Percentiles rank a stretch among this genome's conserved stretches.
These are phyloP conservation scores for Populus hybrid DNA, from an alignment of 441 rosid genomes.

Conservation along the genomic window DNA sequence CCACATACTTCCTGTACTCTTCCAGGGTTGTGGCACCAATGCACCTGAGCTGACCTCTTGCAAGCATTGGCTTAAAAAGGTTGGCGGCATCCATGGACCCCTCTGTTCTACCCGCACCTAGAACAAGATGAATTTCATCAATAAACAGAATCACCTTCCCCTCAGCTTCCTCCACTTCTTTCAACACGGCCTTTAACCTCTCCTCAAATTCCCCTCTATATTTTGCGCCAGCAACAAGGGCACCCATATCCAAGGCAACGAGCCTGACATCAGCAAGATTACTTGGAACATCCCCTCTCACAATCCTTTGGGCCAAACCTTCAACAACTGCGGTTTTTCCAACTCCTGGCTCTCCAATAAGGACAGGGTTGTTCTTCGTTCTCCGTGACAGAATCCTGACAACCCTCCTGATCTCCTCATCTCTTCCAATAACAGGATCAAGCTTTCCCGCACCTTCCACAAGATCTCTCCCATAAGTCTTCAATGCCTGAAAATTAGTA, in stretches of 20 bases:
- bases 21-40: constrained; percentile 93
- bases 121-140: constrained; percentile 90
- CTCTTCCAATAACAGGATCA: constrained; percentile 88
- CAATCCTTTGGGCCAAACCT: constrained; percentile 90
- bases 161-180: constrained; percentile 90
- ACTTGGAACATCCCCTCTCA: constrained; percentile 85
- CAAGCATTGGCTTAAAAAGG: constrained; percentile 92
- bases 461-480: constrained; percentile 86
- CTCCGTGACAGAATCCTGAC: constrained; percentile 78
- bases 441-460: constrained; percentile 95
- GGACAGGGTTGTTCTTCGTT: constrained; percentile 88
- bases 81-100: constrained; percentile 98
- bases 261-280: constrained; percentile 86
- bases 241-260: constrained; percentile 88
- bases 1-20: constrained; percentile 88
- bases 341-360: constrained; percentile 93
- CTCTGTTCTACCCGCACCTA: constrained; percentile 80
- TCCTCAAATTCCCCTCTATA: constrained; percentile 89
- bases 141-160: constrained; percentile 90
- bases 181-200: constrained; percentile 69
- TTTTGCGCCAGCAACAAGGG: constrained; percentile 81
- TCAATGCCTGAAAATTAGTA: constrained; percentile 69
- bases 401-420: constrained; percentile 84
- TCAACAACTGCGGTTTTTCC: constrained; percentile 96
- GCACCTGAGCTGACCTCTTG: constrained; percentile 94